phyloP scores from a whole-genome alignment of 768 basidiomycete species.

The Leccinum uliginosum region DNA sequence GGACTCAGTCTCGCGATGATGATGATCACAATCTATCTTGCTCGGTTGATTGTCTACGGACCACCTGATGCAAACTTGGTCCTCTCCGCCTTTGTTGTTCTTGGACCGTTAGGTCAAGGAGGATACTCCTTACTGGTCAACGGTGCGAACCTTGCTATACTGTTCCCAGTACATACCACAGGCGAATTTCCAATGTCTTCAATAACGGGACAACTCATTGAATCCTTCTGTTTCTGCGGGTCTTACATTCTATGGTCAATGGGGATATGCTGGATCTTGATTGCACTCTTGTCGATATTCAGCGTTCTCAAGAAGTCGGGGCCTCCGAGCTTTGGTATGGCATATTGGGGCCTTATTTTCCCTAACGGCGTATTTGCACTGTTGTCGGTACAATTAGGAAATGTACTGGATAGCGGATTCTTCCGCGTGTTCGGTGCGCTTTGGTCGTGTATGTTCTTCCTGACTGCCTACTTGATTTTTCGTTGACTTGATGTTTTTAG shows the following conservation, averaged over 20 bases:
- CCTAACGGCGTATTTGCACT: slow-evolving; percentile 52
- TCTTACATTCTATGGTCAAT: slow-evolving; percentile 53
- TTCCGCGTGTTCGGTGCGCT: slow-evolving; percentile 51
- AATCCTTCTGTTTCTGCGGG: slow-evolving; percentile 41
- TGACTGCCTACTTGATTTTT: background rate
- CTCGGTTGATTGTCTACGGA: slow-evolving; percentile 40
- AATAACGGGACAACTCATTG: slow-evolving; percentile 39
- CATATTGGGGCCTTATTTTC: slow-evolving; percentile 55
- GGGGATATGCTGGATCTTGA: slow-evolving; percentile 47
- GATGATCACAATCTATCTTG: slow-evolving; percentile 46
- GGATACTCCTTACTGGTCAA: slow-evolving; percentile 42
- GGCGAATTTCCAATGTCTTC: slow-evolving; percentile 30
- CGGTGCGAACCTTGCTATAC: slow-evolving; percentile 33
- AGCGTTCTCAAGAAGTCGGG: slow-evolving; percentile 28
- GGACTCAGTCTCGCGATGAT: slow-evolving; percentile 46
- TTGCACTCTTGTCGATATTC: slow-evolving; percentile 40
- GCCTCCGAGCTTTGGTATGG: slow-evolving; percentile 40
- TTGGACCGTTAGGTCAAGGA: slow-evolving; percentile 53
- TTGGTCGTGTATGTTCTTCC: slow-evolving; percentile 42
- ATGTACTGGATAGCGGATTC: slow-evolving; percentile 44
- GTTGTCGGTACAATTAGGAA: slow-evolving; percentile 46
- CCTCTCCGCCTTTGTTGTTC: slow-evolving; percentile 43
- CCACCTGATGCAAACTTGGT: slow-evolving; percentile 37
- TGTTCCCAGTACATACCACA: slow-evolving; percentile 31
- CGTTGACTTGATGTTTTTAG: slow-evolving; percentile 20